These are phyloP conservation scores for Micromonas commoda DNA, from an alignment of 139 green algal genomes.

Conservation along the genomic window DNA sequence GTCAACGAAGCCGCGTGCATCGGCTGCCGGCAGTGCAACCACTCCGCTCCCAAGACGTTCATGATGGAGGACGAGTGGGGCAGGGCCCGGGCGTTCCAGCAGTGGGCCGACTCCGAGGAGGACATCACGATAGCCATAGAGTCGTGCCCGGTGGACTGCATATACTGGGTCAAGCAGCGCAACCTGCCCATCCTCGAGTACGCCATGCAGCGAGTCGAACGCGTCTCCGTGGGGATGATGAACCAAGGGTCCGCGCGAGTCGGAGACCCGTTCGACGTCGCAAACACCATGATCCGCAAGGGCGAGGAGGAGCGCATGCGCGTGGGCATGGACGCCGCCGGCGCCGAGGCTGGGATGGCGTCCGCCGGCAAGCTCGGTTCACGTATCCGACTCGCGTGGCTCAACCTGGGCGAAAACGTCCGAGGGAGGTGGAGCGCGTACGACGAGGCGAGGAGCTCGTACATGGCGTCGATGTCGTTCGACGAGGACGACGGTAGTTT, in stretches of 20 bases:
- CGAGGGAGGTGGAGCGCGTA: not conserved
- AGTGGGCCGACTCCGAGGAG: slow-evolving; percentile 42
- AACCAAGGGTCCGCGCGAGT: not conserved
- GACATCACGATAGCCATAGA: slow-evolving; percentile 37
- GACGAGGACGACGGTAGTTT: not conserved
- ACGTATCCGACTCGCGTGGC: not conserved
- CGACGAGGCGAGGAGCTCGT: not conserved
- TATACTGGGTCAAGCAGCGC: slow-evolving; percentile 40
- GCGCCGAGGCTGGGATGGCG: no score
- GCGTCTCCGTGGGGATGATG: slow-evolving; percentile 6
- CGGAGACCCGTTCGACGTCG: slow-evolving; percentile 22
- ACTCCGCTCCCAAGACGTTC: slow-evolving; percentile 34
- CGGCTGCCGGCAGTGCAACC: slow-evolving; percentile 38
- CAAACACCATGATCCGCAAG: not conserved
- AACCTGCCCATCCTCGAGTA: slow-evolving; percentile 32
- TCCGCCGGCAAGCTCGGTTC: not conserved
- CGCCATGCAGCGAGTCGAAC: not conserved
- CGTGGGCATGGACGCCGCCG: not conserved
- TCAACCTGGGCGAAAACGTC: not conserved
- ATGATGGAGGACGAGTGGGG: slow-evolving; percentile 33
- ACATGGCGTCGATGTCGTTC: not conserved
- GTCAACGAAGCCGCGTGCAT: slow-evolving; percentile 49
- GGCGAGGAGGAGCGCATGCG: not conserved
- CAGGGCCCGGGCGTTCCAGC: slow-evolving; percentile 30
- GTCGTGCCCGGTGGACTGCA: slow-evolving; percentile 40